Conservation (phyloP, 108 stramenopile species). For the Skeletonema grethae region DNA sequence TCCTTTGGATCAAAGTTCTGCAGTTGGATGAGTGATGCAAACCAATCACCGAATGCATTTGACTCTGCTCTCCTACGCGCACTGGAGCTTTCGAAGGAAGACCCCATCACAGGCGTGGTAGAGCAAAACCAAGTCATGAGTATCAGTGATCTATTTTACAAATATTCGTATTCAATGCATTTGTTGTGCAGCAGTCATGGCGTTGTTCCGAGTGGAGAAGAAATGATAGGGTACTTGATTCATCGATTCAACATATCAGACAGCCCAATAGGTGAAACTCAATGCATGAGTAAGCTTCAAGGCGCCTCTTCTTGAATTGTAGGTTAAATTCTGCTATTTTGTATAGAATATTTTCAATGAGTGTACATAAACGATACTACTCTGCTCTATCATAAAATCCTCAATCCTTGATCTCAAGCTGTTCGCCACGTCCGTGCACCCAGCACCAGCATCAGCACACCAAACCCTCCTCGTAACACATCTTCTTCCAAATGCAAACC, state of each 20-base stretch:
- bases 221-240: constrained; percentile 36
- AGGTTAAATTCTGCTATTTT: not conserved
- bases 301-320: not conserved
- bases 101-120: not conserved
- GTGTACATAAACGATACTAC: no score
- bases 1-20: not conserved
- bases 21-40: not conserved
- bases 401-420: not conserved
- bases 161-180: constrained; percentile 27
- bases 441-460: constrained; percentile 69
- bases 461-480: constrained; percentile 70
- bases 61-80: constrained; percentile 11
- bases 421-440: constrained; percentile 60
- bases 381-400: no score
- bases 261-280: constrained; percentile 2
- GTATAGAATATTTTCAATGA: not conserved
- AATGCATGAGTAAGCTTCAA: constrained; percentile 4
- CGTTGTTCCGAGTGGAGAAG: constrained; percentile 24
- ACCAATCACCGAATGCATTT: constrained; percentile 1
- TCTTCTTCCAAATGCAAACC: constrained; percentile 69
- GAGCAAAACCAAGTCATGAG: constrained; percentile 2
- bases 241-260: constrained; percentile 23
- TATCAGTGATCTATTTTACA: constrained; percentile 30
- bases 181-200: constrained; percentile 8
- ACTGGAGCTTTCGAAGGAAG: not conserved